Base-by-base conservation (phyloP, 108 stramenopile species). In the Chaetoceros tenuissimus region DNA sequence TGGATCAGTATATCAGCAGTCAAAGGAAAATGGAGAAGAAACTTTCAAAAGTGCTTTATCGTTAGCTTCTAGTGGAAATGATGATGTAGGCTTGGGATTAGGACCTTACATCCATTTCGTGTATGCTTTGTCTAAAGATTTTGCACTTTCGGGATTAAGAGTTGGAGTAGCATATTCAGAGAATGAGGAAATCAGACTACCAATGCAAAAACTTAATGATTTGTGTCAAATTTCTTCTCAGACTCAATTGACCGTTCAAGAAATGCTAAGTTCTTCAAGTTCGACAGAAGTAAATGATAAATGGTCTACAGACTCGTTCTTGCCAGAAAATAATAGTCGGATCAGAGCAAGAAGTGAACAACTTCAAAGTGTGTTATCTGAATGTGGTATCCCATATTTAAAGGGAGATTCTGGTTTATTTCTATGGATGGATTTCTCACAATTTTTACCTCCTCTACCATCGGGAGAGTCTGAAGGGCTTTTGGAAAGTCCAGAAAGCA, bases 91-190 rank as follows among this genome's bases (percentile, higher is more conserved):
- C 45, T 62, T 80, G 45, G 80, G 80, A 24, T 59, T 89, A 2
- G 88, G 88, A 8, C 83, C 85, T 25, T 85, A 76, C 59, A 58
- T 90, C 47, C 92, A 94, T 60, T 60, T 86, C 10, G 87, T 94
- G 2, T 94, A 87, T 47, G 71, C 85, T 18, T 65, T 94, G 29
- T 86, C 84, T 30, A 94, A 94, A 70, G 93, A 94, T 71, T 91
- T 89, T 73, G 86, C 82, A 3, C 63, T 85, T 24, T 87, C 85
- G 3, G 93, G 93, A 46, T 51, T 94, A 16, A 74, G 93, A 21
- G 85, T 90, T 0, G 93, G 93, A 16, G 87, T 76, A 24, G 63
- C 68, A 23, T 90, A 89, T 50, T 80, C 87, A 3, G 85, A 89
- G 59, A 90, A 90, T 60, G 57, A 66, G 22, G 75, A 83, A 46